Conservation (phyloP, 2,329 filamentous ascomycete genomes). For the Pseudofabraea citricarpa region DNA sequence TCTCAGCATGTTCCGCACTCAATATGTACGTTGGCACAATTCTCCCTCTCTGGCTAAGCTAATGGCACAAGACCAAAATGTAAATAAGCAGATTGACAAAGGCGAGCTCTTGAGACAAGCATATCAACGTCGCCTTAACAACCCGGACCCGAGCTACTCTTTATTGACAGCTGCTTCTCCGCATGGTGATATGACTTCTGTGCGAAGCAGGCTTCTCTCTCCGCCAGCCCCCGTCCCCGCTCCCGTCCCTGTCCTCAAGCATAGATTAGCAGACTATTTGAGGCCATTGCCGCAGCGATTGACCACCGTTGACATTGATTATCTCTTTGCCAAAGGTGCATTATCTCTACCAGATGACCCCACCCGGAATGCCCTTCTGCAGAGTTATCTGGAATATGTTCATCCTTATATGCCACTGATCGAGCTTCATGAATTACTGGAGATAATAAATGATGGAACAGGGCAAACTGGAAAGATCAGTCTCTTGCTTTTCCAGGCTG, state of each 20-base stretch:
- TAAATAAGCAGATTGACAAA: conserved; percentile 14
- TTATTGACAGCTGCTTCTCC: conserved; percentile 22
- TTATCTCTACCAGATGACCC: conserved; percentile 65
- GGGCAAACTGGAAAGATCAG: conserved; percentile 70
- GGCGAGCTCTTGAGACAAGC: conserved; percentile 12
- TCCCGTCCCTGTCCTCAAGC: conserved; percentile 16
- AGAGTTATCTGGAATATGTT: conserved; percentile 82
- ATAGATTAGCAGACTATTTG: conserved; percentile 59
- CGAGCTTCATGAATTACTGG: conserved; percentile 58
- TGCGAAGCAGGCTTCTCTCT: conserved; percentile 14
- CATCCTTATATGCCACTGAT: conserved; percentile 92
- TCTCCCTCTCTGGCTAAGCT: neutral
- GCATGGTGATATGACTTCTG: conserved; percentile 19
- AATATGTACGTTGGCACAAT: conserved; percentile 22
- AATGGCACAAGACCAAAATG: conserved; percentile 20
- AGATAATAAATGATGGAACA: conserved; percentile 59
- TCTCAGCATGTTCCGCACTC: conserved; percentile 23
- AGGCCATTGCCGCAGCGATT: conserved; percentile 75
- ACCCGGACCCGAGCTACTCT: conserved; percentile 13
- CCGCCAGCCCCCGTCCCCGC: conserved; percentile 4
- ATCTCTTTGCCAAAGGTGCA: conserved; percentile 79
- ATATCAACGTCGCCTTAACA: conserved; percentile 3
- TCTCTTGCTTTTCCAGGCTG: conserved; percentile 83
- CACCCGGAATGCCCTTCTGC: conserved; percentile 76
- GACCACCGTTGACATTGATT: conserved; percentile 75